Evolutionary conservation across 257 asterid genomes (phyloP), one percentile per base, ranked within the genome.

Genomic region (Jaltomata sinuosa): DNA sequence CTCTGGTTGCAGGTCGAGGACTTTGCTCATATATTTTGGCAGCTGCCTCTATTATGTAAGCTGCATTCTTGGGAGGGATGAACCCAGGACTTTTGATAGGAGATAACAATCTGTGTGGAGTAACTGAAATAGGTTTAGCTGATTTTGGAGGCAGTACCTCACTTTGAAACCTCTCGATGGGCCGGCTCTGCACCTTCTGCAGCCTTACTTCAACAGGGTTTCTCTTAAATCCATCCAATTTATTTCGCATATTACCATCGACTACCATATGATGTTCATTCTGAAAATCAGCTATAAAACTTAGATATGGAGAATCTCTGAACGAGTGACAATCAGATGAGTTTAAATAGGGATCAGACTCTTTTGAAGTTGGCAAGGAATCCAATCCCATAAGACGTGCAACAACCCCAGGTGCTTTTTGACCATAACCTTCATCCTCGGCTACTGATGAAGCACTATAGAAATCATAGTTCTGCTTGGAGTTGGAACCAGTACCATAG

Each of bases 311-410:
- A 52, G 94, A 84, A 86, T 92, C 96, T 86, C 96, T 87, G 88
- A 91, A 91, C 31, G 98, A 92, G 54, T 76, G 89, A 68, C 94
- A 85, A 59, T 92, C 97, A 8, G 86, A 72, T 34, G 95, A 93
- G 53, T 90, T 79, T 27, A 52, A 84, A 83, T 81, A 82, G 62
- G 92, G 90, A 68, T 93, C 99, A 34, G 89, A 88, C 81, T 47
- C 91, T 86, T 88, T 88, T 38, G 94, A 85, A 8, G 87, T 87
- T 36, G 98, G 99, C 90, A 97, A 87, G 11, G 97, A 91, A 87
- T 94, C 99, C 82, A 97, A 88, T 82, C 99, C 99, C 99, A 97
- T 97, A 40, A 97, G 97, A 83, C 99, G 98, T 55, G 99, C 99
- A 76, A 97, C 98, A 71, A 95, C 99, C 80, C 98, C 97, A 68